These are phyloP conservation scores for Nemania sp. DNA, from an alignment of 2,329 filamentous ascomycete genomes.

Conservation along the genomic window DNA sequence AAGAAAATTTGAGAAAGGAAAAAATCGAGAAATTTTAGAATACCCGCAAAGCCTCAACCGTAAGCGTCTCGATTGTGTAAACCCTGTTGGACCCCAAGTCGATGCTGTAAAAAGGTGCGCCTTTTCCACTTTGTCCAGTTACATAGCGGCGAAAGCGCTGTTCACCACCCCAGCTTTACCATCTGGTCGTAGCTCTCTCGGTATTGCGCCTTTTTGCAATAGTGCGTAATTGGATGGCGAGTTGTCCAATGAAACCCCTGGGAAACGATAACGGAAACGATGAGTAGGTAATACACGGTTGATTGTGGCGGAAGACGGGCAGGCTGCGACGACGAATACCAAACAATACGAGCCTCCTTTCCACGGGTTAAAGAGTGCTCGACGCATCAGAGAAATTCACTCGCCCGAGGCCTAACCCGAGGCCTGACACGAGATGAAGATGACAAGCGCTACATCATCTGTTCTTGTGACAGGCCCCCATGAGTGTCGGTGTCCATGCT, in stretches of 20 bases:
- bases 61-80: constrained; percentile 20
- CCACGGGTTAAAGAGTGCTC: not conserved
- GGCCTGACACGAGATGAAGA: not conserved
- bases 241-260: constrained; percentile 14
- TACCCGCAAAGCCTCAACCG: constrained; percentile 14
- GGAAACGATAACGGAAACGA: constrained; percentile 22
- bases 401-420: no score
- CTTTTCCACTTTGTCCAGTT: constrained; percentile 36
- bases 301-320: constrained; percentile 14
- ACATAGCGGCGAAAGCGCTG: constrained; percentile 32
- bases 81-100: constrained; percentile 26
- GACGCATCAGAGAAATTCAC: not conserved
- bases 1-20: constrained; percentile 17
- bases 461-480: constrained; percentile 89
- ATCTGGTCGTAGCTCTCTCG: constrained; percentile 12
- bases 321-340: not conserved
- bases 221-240: constrained; percentile 1
- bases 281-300: constrained; percentile 30
- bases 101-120: constrained; percentile 35
- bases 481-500: constrained; percentile 86
- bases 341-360: constrained; percentile 1
- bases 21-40: constrained; percentile 19
- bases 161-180: constrained; percentile 15
- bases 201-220: constrained; percentile 7
- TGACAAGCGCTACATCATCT: constrained; percentile 81